Conservation (phyloP, 108 stramenopile genomes). For the Bacterosira constricta region DNA sequence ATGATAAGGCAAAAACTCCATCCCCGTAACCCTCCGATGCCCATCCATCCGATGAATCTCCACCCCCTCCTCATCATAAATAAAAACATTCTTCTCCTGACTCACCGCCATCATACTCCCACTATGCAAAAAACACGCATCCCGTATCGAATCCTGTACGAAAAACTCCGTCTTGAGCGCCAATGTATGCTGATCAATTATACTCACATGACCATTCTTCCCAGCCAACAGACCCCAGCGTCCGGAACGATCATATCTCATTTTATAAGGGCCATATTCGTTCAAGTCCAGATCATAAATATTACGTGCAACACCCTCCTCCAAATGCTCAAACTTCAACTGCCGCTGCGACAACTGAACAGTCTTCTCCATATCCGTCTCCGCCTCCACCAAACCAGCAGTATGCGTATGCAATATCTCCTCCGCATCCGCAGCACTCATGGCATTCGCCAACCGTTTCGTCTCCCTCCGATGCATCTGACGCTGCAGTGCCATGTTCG, state of each 20-base stretch:
- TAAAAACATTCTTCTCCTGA: slow-evolving; percentile 93
- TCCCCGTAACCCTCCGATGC: slow-evolving; percentile 78
- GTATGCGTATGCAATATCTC: slow-evolving; percentile 68
- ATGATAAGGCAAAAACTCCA: slow-evolving; percentile 97
- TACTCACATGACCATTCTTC: slow-evolving; percentile 63
- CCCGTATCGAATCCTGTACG: slow-evolving; percentile 83
- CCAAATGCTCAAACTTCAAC: slow-evolving; percentile 60
- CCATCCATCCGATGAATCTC: slow-evolving; percentile 93
- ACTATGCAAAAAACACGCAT: slow-evolving; percentile 95
- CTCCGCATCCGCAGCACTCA: slow-evolving; percentile 76
- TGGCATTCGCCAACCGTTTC: slow-evolving; percentile 74
- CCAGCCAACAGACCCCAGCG: slow-evolving; percentile 60
- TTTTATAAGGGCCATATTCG: slow-evolving; percentile 63
- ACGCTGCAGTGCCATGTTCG: slow-evolving; percentile 18
- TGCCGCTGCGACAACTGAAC: slow-evolving; percentile 60
- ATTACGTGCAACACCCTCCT: slow-evolving; percentile 66
- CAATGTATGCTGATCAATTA: slow-evolving; percentile 79
- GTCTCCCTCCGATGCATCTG: slow-evolving; percentile 29
- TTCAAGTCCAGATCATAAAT: slow-evolving; percentile 78
- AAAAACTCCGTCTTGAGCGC: slow-evolving; percentile 73
- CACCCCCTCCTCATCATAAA: slow-evolving; percentile 94
- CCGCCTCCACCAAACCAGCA: slow-evolving; percentile 72
- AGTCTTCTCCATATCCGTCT: slow-evolving; percentile 83
- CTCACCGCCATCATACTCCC: slow-evolving; percentile 93
- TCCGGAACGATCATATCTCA: slow-evolving; percentile 85